Percentiles rank a stretch among this genome's conserved stretches.
Evolutionary conservation across 2,329 filamentous ascomycete species (phyloP).

Genomic region (Colletotrichum incanum): DNA sequence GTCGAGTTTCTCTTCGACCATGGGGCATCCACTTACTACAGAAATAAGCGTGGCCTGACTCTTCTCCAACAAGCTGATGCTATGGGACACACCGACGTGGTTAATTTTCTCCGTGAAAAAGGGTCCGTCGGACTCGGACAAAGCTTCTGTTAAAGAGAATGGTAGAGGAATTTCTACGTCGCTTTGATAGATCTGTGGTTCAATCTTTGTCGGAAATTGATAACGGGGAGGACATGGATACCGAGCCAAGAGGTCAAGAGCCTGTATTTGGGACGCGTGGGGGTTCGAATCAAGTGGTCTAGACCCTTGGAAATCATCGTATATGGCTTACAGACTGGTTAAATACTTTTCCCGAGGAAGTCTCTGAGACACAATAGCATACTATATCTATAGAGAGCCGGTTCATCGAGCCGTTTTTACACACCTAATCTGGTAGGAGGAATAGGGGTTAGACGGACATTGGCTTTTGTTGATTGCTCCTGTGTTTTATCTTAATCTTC

Average conservation of each 20-base stretch:
- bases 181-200: too few species aligned
- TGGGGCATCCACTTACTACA: neutral
- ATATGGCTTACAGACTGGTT: too few species aligned
- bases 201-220: neutral
- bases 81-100: fast-evolving
- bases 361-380: neutral
- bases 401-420: neutral
- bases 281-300: too few species aligned
- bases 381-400: neutral
- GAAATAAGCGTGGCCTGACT: neutral
- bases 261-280: neutral
- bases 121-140: too few species aligned
- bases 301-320: too few species aligned
- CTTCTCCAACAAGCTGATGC: neutral
- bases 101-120: neutral
- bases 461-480: neutral
- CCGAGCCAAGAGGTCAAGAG: neutral
- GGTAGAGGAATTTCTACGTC: too few species aligned
- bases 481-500: neutral
- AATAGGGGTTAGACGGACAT: too few species aligned
- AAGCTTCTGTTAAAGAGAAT: too few species aligned
- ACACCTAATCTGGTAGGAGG: neutral
- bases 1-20: neutral
- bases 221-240: neutral
- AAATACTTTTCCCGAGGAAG: neutral